Evolutionary conservation across 2,329 filamentous ascomycete species (phyloP), one percentile per base, ranked within the genome.

Genomic region (Lachnellula willkommii): DNA sequence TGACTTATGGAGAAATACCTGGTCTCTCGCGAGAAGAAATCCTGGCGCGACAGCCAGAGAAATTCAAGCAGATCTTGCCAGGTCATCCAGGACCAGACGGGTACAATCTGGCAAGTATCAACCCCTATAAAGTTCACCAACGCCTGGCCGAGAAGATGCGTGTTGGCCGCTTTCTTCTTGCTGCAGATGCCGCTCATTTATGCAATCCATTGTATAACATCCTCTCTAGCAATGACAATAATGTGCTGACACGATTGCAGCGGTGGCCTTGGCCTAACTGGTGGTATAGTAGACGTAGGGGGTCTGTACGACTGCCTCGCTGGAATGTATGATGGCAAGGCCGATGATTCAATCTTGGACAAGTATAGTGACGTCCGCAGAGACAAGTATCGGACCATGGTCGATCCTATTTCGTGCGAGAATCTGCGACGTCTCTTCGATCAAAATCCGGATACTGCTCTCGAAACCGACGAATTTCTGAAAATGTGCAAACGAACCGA

Each of bases 201-300:
- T 76, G 74, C 59, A 77, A 78, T 58, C 75, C 75, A 43, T 77
- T 76, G 49, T 24, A 45, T 45, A 12, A 40, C 5, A 35, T n/a
- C 36, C 15, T 40, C 20, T 17, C 4, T 6, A 28, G 17, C 26
- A 17, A 28, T n/a, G 4, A 15, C n/a, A 45, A 36, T 4, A 46
- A 26, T 39, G 15, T 14, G n/a, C 39, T 52, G 35, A 53, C 28
- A 22, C 7, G 14, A 9, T 50, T n/a, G 20, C 40, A 62, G 60
- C 70, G 83, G 83, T 47, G 83, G 83, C 0, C 72, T 85, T 20
- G 83, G 83, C 2, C 77, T 86, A 47, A 85, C 82, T 0, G 82
- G 83, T 6, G 83, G 83, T 0, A 82, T 87, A 56, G 80, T 81
- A 17, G 83, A 86, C 59, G 75, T 84, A 2, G 81, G 80, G 9